These are phyloP conservation scores for Saposhnikovia divaricata DNA, from an alignment of 129 eudicot species.

Conservation along the genomic window DNA sequence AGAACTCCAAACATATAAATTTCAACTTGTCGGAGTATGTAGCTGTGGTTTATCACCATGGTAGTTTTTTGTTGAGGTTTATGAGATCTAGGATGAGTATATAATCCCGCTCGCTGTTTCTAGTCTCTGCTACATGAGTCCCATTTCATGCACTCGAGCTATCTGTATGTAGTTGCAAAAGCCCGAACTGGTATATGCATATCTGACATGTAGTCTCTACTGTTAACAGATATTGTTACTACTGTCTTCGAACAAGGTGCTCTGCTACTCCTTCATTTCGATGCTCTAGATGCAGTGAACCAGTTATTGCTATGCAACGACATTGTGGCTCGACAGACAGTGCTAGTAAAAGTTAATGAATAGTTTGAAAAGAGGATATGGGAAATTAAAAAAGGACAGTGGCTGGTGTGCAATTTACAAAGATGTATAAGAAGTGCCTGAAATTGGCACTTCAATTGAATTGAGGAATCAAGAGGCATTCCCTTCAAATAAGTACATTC, in stretches of 20 bases:
- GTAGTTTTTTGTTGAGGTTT: too few species aligned
- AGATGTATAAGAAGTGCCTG: constrained; percentile 27
- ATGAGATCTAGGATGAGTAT: background rate
- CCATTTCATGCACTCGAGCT: background rate
- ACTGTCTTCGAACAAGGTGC: constrained; percentile 93
- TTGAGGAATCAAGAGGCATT: constrained; percentile 25
- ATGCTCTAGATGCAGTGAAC: constrained; percentile 79
- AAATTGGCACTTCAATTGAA: constrained; percentile 21
- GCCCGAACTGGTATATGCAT: background rate
- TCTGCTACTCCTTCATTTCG: constrained; percentile 68
- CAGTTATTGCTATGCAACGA: constrained; percentile 90
- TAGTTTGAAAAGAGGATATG: background rate
- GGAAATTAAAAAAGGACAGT: constrained; percentile 7
- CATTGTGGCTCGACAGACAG: constrained; percentile 38
- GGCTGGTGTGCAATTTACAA: constrained; percentile 22
- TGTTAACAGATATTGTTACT: constrained; percentile 60
- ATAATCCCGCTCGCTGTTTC: background rate
- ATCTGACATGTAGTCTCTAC: constrained; percentile 4
- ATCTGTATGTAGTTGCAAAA: background rate
- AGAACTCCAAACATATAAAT: background rate
- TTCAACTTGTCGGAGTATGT: background rate
- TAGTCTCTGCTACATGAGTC: background rate
- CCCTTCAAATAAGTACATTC: constrained; percentile 31
- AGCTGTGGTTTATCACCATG: background rate
- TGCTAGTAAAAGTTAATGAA: constrained; percentile 19